These are phyloP conservation scores for Aureoboletus auriporus DNA, from an alignment of 768 basidiomycete genomes.

Conservation along the genomic window DNA sequence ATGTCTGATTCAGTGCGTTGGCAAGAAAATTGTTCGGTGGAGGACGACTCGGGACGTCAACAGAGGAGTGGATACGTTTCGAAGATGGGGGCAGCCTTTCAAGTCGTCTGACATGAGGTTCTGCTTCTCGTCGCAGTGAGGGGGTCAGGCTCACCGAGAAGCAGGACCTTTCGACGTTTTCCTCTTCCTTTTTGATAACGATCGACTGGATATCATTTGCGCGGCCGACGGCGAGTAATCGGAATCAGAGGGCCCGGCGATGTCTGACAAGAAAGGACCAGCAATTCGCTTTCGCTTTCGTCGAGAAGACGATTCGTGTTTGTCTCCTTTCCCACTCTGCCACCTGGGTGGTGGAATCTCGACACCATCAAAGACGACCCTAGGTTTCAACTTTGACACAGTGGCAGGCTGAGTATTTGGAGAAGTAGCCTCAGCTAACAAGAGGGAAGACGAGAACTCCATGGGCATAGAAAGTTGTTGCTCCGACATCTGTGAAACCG, in stretches of 20 bases:
- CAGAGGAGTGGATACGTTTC: not conserved
- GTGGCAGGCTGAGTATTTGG: not conserved
- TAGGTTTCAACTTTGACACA: constrained; percentile 6
- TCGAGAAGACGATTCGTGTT: not conserved
- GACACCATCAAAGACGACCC: constrained; percentile 22
- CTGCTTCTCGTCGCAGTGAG: constrained; percentile 29
- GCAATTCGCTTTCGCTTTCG: constrained; percentile 13
- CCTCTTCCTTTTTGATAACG: constrained; percentile 14
- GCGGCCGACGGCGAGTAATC: not conserved
- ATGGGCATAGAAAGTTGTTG: not conserved
- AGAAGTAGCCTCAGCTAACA: not conserved
- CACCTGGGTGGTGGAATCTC: constrained; percentile 15
- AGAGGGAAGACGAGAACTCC: not conserved
- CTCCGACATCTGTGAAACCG: not conserved
- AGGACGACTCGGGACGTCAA: not conserved
- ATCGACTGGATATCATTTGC: not conserved
- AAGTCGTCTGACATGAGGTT: constrained; percentile 22
- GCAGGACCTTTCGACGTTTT: constrained; percentile 18
- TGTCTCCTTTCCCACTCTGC: constrained; percentile 3
- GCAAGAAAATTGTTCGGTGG: constrained; percentile 13
- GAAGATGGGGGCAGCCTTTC: constrained; percentile 17
- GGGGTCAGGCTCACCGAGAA: constrained; percentile 29
- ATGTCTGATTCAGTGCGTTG: constrained; percentile 27
- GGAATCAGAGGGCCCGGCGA: not conserved
- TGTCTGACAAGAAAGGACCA: not conserved